A percentile compares a stretch with the other conserved stretches of the same genome.
phyloP scores from a whole-genome alignment of 495 filamentous ascomycete genomes.

The Xylaria castorea region DNA sequence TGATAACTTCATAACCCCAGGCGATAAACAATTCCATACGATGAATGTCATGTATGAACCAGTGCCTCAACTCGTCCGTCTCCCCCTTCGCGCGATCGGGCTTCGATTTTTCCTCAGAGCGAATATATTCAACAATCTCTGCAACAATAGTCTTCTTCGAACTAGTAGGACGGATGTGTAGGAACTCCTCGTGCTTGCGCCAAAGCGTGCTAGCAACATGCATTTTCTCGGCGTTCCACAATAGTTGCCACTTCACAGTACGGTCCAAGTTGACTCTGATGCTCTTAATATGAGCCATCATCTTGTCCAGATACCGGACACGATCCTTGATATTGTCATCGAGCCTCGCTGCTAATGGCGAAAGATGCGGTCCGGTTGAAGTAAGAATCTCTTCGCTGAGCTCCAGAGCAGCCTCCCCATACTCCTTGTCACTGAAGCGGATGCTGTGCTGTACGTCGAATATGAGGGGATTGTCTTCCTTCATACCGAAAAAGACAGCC shows the following conservation, averaged over 20 bases:
- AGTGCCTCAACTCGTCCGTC: slow-evolving; percentile 76
- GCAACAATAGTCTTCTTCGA: slow-evolving; percentile 65
- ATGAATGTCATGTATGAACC: slow-evolving; percentile 80
- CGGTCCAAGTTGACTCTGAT: slow-evolving; percentile 61
- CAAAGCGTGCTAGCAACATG: slow-evolving; percentile 83
- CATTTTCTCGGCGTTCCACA: slow-evolving; percentile 92
- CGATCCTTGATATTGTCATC: slow-evolving; percentile 79
- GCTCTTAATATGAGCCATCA: slow-evolving; percentile 70
- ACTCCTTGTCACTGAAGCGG: slow-evolving; percentile 69
- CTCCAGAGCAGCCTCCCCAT: slow-evolving; percentile 76
- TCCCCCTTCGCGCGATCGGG: slow-evolving; percentile 63
- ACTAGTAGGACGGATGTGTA: slow-evolving; percentile 49
- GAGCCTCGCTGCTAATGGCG: slow-evolving; percentile 72
- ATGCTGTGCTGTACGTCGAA: slow-evolving; percentile 69
- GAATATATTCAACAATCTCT: slow-evolving; percentile 72
- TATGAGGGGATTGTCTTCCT: slow-evolving; percentile 79
- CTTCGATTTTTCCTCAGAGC: slow-evolving; percentile 71
- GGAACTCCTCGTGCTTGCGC: slow-evolving; percentile 71
- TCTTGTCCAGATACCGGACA: slow-evolving; percentile 70
- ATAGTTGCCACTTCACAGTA: slow-evolving; percentile 74
- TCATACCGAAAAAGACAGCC: slow-evolving; percentile 87
- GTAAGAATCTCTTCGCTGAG: slow-evolving; percentile 83
- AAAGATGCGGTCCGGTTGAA: slow-evolving; percentile 74
- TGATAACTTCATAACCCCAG: slow-evolving; percentile 75
- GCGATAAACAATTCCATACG: slow-evolving; percentile 76